phyloP scores from a whole-genome alignment of 2,329 filamentous ascomycete genomes.

The Paraphaeosphaeria sporulosa region DNA sequence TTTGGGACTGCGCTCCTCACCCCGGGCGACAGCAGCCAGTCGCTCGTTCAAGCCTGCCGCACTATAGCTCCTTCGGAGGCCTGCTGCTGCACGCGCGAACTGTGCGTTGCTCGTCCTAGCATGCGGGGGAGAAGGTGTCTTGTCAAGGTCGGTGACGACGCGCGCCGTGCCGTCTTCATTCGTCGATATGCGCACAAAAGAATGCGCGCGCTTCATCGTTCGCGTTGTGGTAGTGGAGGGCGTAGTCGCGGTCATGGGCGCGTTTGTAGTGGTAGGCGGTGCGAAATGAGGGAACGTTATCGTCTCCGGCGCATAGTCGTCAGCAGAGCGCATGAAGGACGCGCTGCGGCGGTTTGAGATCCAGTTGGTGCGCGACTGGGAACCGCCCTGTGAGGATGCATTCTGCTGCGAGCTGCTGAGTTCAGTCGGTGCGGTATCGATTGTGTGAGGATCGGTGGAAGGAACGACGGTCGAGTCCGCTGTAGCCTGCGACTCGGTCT shows the following conservation, averaged over 20 bases:
- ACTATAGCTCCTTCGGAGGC: slow-evolving; percentile 75
- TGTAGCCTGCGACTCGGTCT: slow-evolving; percentile 27
- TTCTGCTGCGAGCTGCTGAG: slow-evolving; percentile 42
- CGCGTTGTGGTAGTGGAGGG: slow-evolving; percentile 60
- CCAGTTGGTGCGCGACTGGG: slow-evolving; percentile 48
- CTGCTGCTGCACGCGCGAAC: slow-evolving; percentile 52
- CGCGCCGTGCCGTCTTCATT: slow-evolving; percentile 92
- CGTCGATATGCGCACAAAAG: slow-evolving; percentile 77
- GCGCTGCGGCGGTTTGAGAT: slow-evolving; percentile 57
- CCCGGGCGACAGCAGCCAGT: slow-evolving; percentile 35
- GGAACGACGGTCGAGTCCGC: slow-evolving; percentile 28
- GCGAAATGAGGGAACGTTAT: slow-evolving; percentile 38
- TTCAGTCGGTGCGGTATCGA: slow-evolving; percentile 36
- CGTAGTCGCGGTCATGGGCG: slow-evolving; percentile 59
- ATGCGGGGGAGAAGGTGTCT: slow-evolving; percentile 72
- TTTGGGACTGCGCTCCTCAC: slow-evolving; percentile 41
- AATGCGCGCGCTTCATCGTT: slow-evolving; percentile 49
- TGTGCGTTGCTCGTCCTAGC: slow-evolving; percentile 57
- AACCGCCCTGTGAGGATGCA: slow-evolving; percentile 39
- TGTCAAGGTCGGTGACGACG: slow-evolving; percentile 73
- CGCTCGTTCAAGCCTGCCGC: slow-evolving; percentile 58
- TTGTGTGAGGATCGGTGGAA: slow-evolving; percentile 33
- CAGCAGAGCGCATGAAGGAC: slow-evolving; percentile 46
- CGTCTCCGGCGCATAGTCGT: slow-evolving; percentile 43
- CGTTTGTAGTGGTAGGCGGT: slow-evolving; percentile 36